A percentile compares a stretch with the other conserved stretches of the same genome.
phyloP scores from a whole-genome alignment of 768 basidiomycete species.

The Clitopilus passeckerianus region DNA sequence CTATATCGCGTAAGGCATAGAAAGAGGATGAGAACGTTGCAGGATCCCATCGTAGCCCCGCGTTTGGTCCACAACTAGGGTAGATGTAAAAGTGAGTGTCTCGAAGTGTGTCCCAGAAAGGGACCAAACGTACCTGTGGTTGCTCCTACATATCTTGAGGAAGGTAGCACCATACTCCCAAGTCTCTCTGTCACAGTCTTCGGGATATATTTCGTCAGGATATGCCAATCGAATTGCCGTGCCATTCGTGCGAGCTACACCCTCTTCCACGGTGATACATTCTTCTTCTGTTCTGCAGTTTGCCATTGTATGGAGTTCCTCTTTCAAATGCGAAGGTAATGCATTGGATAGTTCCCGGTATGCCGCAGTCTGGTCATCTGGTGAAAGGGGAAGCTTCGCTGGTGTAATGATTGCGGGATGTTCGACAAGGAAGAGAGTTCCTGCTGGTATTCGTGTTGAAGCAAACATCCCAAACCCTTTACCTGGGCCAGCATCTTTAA shows the following conservation, averaged over 20 bases:
- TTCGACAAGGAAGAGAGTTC: constrained; percentile 20
- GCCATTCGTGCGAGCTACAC: constrained; percentile 39
- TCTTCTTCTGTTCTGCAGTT: constrained; percentile 24
- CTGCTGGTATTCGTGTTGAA: constrained; percentile 13
- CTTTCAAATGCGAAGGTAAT: constrained; percentile 12
- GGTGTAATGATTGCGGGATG: constrained; percentile 20
- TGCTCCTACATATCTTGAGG: constrained; percentile 34
- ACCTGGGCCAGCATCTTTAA: constrained; percentile 13
- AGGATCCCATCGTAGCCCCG: constrained; percentile 35
- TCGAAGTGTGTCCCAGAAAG: not conserved
- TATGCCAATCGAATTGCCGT: constrained; percentile 26
- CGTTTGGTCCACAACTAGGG: constrained; percentile 39
- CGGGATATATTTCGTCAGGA: constrained; percentile 14
- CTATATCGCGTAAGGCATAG: constrained; percentile 34
- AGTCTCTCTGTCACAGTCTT: constrained; percentile 7
- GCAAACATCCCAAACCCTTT: constrained; percentile 26
- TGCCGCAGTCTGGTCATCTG: constrained; percentile 11
- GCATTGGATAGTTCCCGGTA: constrained; percentile 16
- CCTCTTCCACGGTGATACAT: constrained; percentile 30
- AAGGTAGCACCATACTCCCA: constrained; percentile 38
- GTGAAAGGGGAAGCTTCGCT: constrained; percentile 8
- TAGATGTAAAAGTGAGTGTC: no score
- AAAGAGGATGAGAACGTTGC: constrained; percentile 30
- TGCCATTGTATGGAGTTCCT: constrained; percentile 16
- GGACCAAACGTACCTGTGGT: constrained; percentile 31